phyloP scores from a whole-genome alignment of 257 asterid genomes.

The Petunia secreta region DNA sequence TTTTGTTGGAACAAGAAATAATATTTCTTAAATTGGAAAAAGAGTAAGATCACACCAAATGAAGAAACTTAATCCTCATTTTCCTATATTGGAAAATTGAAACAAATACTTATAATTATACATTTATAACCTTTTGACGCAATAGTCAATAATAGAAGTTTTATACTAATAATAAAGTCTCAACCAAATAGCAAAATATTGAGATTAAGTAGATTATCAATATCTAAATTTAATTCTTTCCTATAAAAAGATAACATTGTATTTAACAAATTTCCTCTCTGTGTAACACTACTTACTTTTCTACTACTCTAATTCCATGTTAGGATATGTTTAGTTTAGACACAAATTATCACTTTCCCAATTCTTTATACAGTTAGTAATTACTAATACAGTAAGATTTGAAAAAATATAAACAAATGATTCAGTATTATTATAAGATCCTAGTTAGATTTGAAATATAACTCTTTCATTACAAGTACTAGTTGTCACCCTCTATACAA shows the following conservation, averaged over 20 bases:
- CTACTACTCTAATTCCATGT: neutral
- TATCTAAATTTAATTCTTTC: neutral
- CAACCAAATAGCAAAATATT: neutral
- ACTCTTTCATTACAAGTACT: neutral
- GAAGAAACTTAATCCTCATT: neutral
- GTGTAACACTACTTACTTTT: neutral
- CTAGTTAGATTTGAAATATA: constrained; percentile 6
- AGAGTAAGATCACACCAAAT: too few relatives aligned
- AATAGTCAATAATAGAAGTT: neutral
- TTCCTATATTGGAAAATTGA: neutral
- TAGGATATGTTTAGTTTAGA: neutral
- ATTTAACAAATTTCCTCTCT: neutral
- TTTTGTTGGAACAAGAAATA: neutral
- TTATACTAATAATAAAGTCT: neutral
- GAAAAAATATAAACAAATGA: neutral
- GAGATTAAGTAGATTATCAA: neutral
- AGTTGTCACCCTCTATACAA: neutral
- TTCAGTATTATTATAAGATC: neutral
- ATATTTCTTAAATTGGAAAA: neutral
- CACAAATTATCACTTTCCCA: neutral
- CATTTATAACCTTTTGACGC: neutral
- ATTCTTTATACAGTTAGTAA: neutral
- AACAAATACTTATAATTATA: neutral
- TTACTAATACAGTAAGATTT: neutral
- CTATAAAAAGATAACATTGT: neutral